Evolutionary conservation across 164 flowering plant species (phyloP).

Genomic region (Vitis labrusca): DNA sequence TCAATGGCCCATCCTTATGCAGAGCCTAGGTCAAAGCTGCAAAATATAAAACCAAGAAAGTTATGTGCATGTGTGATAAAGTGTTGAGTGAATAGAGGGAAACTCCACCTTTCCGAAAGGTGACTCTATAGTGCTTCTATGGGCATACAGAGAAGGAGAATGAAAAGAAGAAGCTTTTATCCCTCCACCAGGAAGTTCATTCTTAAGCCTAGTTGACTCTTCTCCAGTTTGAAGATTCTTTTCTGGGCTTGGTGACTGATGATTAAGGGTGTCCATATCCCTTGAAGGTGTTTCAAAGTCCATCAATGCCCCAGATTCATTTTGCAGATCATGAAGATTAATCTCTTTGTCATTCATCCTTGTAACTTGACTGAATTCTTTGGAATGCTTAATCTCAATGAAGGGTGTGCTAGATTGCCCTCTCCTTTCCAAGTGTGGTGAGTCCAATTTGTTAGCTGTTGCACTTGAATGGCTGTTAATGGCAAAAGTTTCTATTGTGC

Average conservation of each 20-base stretch:
- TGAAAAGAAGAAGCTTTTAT: constrained; percentile 13
- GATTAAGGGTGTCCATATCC: constrained; percentile 9
- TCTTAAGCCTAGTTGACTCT: constrained; percentile 15
- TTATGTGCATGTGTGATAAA: not conserved
- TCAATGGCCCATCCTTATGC: not conserved
- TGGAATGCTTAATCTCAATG: not conserved
- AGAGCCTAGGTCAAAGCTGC: not conserved
- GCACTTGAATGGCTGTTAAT: constrained; percentile 15
- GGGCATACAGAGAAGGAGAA: constrained; percentile 26
- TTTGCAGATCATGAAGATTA: constrained; percentile 17
- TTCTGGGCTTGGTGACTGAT: constrained; percentile 19
- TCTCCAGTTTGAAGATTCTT: constrained; percentile 17
- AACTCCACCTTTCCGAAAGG: constrained; percentile 31
- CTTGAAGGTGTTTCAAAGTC: constrained; percentile 20
- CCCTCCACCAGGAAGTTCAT: constrained; percentile 16
- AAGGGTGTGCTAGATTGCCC: constrained; percentile 7
- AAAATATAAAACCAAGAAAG: not conserved
- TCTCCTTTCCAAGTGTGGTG: constrained; percentile 8
- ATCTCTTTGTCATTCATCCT: constrained; percentile 10
- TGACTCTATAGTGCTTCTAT: constrained; percentile 14
- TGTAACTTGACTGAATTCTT: constrained; percentile 7
- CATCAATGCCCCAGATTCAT: constrained; percentile 17
- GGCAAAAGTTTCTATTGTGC: constrained; percentile 11
- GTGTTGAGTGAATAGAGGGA: not conserved
- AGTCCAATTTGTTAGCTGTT: constrained; percentile 16